Evolutionary conservation across 2,329 filamentous ascomycete species (phyloP).

Genomic region (Penicillium sp.): DNA sequence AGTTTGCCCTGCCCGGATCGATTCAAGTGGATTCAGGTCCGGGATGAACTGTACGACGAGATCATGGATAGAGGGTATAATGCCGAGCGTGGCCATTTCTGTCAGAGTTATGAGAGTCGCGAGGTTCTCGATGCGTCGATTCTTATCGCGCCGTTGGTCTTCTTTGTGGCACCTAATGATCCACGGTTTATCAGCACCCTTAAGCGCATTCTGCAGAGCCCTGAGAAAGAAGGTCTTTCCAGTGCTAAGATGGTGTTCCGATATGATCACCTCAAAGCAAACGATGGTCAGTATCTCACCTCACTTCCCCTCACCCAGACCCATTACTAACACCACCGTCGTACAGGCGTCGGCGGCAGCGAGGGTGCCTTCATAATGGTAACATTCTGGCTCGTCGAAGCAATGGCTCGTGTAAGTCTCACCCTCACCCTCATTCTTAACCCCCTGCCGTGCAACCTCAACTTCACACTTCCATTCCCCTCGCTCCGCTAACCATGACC

Average conservation of each 20-base stretch:
- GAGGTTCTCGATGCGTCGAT: constrained; percentile 76
- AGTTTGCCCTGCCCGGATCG: constrained; percentile 76
- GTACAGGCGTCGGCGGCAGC: constrained; percentile 70
- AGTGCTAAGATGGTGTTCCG: constrained; percentile 77
- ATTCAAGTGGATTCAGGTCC: constrained; percentile 67
- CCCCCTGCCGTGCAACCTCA: neutral
- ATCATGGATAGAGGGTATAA: constrained; percentile 83
- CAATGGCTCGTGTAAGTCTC: constrained; percentile 69
- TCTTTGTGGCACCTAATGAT: constrained; percentile 79
- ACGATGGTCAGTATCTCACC: constrained; percentile 64
- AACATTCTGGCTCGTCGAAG: constrained; percentile 83
- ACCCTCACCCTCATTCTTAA: constrained; percentile 31
- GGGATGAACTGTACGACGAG: constrained; percentile 74
- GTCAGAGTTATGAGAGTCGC: constrained; percentile 76
- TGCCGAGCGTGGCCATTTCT: constrained; percentile 69
- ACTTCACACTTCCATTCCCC: neutral
- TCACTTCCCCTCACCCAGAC: constrained; percentile 9
- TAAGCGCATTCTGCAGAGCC: constrained; percentile 72
- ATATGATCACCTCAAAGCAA: constrained; percentile 71
- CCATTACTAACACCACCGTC: constrained; percentile 25
- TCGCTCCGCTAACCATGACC: neutral
- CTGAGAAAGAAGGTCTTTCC: constrained; percentile 76
- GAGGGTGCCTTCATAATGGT: constrained; percentile 83
- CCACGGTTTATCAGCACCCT: constrained; percentile 75
- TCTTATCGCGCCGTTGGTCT: constrained; percentile 77